Conservation (phyloP, 2,329 filamentous ascomycete genomes). For the Alternaria consortialis region DNA sequence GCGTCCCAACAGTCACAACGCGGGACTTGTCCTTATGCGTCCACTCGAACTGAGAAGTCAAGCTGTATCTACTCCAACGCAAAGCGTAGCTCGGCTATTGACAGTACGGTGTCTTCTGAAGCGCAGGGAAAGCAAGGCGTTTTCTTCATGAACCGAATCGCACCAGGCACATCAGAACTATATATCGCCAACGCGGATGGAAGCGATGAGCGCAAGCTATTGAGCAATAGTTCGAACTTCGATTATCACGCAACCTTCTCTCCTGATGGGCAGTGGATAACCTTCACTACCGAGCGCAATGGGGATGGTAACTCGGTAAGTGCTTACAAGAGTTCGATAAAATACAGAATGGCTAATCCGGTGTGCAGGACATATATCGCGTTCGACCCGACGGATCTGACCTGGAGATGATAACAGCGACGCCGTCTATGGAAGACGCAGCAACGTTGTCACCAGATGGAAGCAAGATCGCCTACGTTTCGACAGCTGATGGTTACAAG, state of each 20-base stretch:
- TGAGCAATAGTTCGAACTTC: neutral
- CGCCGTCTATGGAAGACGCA: no score
- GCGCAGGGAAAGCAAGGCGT: no score
- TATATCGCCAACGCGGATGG: neutral
- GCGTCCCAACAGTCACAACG: no score
- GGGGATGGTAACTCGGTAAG: neutral
- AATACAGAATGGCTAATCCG: neutral
- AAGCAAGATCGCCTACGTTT: no score
- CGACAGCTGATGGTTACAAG: neutral
- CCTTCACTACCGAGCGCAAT: neutral
- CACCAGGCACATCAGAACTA: neutral
- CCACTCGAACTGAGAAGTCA: no score
- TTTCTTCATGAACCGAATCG: neutral
- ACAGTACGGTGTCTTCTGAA: no score
- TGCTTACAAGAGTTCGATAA: neutral
- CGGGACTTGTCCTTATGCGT: no score
- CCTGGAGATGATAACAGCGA: no score
- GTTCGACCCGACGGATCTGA: no score
- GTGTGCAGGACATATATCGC: neutral
- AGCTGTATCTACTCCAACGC: no score
- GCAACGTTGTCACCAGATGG: no score
- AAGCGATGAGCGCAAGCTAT: neutral
- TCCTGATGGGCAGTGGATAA: neutral
- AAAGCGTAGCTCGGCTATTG: no score
- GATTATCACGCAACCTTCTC: neutral